Conservation (phyloP, 2,329 filamentous ascomycete genomes). For the Penicillium sp. region DNA sequence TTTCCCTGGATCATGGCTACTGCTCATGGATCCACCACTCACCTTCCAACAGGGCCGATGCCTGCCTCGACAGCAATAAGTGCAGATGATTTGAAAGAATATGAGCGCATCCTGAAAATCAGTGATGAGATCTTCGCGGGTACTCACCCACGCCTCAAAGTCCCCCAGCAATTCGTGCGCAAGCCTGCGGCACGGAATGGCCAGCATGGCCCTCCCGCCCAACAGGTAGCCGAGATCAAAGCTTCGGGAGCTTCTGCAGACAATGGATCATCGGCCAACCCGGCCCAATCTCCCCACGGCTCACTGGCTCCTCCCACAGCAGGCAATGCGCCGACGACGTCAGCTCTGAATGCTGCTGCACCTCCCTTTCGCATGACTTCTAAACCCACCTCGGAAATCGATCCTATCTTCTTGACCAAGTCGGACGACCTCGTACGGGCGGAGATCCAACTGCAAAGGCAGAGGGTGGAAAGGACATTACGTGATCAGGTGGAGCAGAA, state of each 20-base stretch:
- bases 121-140: slow-evolving; percentile 80
- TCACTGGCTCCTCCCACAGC: slow-evolving; percentile 22
- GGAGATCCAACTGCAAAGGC: slow-evolving; percentile 76
- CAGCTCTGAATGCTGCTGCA: slow-evolving; percentile 26
- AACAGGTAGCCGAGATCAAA: slow-evolving; percentile 30
- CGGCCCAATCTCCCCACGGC: slow-evolving; percentile 23
- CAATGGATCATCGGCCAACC: slow-evolving; percentile 8
- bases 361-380: slow-evolving; percentile 43
- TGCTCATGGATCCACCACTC: slow-evolving; percentile 32
- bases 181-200: slow-evolving; percentile 39
- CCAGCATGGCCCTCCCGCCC: slow-evolving; percentile 35
- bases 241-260: slow-evolving; percentile 11
- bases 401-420: slow-evolving; percentile 83
- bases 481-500: slow-evolving; percentile 75
- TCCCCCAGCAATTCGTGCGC: slow-evolving; percentile 56
- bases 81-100: slow-evolving; percentile 65
- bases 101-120: slow-evolving; percentile 78
- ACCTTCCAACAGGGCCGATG: slow-evolving; percentile 35
- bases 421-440: slow-evolving; percentile 81
- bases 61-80: slow-evolving; percentile 36
- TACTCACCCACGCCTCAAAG: slow-evolving; percentile 61
- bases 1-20: slow-evolving; percentile 33
- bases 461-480: slow-evolving; percentile 75
- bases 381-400: slow-evolving; percentile 66
- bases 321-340: slow-evolving; percentile 24